These are phyloP conservation scores for Penicillium sp. DNA, from an alignment of 2,329 filamentous ascomycete genomes.

Conservation along the genomic window DNA sequence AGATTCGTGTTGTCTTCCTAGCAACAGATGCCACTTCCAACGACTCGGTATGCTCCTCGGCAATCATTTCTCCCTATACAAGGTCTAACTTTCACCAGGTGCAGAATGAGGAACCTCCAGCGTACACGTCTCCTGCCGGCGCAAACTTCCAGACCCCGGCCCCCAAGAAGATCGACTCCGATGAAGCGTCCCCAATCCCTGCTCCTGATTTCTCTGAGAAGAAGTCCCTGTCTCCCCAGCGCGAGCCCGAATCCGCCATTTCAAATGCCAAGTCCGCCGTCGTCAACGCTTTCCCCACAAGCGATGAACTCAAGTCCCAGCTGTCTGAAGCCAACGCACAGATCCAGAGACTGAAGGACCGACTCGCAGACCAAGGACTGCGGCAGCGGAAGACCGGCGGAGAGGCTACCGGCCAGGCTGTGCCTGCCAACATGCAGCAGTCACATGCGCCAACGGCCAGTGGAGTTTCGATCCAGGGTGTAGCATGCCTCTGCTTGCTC, in stretches of 20 bases:
- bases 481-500: slow-evolving; percentile 78
- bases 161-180: slow-evolving; percentile 40
- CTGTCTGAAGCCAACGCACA: slow-evolving; percentile 73
- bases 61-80: background rate
- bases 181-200: slow-evolving; percentile 35
- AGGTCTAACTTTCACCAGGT: slow-evolving; percentile 23
- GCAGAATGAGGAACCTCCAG: slow-evolving; percentile 50
- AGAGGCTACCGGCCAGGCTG: slow-evolving; percentile 52
- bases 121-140: slow-evolving; percentile 58
- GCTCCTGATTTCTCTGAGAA: slow-evolving; percentile 39
- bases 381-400: slow-evolving; percentile 72
- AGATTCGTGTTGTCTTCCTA: slow-evolving; percentile 90
- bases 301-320: slow-evolving; percentile 68
- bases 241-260: slow-evolving; percentile 35
- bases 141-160: slow-evolving; percentile 50
- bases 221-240: slow-evolving; percentile 44
- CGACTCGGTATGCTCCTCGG: slow-evolving; percentile 35
- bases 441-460: slow-evolving; percentile 58
- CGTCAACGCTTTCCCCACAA: slow-evolving; percentile 49
- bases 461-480: slow-evolving; percentile 83
- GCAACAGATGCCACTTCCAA: slow-evolving; percentile 56
- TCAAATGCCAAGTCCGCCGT: slow-evolving; percentile 48
- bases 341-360: slow-evolving; percentile 66
- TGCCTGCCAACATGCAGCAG: slow-evolving; percentile 53
- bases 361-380: slow-evolving; percentile 66